These are phyloP conservation scores for Lachnellula willkommii DNA, from an alignment of 2,329 filamentous ascomycete genomes.

Conservation along the genomic window DNA sequence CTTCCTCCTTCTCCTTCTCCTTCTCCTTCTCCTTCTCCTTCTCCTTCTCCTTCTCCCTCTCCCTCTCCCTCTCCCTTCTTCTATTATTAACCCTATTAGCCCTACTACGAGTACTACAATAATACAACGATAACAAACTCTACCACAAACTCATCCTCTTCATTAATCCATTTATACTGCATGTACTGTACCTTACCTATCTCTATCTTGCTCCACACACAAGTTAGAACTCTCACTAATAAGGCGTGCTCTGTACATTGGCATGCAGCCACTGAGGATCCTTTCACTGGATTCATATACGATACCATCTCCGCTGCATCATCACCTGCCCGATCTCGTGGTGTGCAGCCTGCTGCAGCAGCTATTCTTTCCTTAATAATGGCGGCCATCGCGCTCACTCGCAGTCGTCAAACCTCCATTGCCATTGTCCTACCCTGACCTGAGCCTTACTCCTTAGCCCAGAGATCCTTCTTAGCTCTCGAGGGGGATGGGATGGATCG, in stretches of 20 bases:
- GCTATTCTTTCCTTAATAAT: neutral
- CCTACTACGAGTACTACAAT: no score
- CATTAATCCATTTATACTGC: neutral
- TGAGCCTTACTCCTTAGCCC: neutral
- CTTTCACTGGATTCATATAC: neutral
- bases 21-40: neutral
- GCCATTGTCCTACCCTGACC: neutral
- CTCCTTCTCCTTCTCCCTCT: neutral
- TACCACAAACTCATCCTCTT: neutral
- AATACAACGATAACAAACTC: neutral
- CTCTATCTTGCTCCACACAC: neutral
- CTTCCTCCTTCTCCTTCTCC: neutral
- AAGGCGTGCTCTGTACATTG: neutral
- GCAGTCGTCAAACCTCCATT: neutral
- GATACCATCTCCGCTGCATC: neutral
- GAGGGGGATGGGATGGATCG: neutral
- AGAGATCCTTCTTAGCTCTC: neutral
- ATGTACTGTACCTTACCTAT: neutral
- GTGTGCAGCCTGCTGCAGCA: neutral
- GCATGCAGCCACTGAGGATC: neutral
- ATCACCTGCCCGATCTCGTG: constrained; percentile 8
- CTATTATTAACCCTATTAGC: neutral
- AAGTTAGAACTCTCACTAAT: neutral
- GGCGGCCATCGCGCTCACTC: neutral
- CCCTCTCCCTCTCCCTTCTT: neutral